These are phyloP conservation scores for Lasiodiplodia sp. DNA, from an alignment of 2,329 filamentous ascomycete genomes.

Conservation along the genomic window DNA sequence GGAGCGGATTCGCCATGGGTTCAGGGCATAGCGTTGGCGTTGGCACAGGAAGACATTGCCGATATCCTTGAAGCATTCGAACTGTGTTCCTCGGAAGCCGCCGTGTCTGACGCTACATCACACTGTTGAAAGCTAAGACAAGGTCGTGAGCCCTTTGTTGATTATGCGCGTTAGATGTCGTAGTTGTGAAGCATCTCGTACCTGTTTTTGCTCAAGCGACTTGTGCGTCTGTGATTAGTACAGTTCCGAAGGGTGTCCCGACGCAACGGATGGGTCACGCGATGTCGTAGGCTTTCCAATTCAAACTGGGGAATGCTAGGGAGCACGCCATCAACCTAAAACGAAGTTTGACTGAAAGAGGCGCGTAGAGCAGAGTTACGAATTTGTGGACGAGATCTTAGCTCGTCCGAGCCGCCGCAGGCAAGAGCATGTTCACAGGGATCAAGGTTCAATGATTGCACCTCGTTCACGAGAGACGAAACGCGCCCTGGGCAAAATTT, in stretches of 20 bases:
- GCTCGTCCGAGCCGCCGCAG: background rate
- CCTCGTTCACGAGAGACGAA: slow-evolving; percentile 7
- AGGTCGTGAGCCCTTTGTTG: background rate
- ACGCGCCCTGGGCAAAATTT: background rate
- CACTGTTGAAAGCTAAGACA: slow-evolving; percentile 1
- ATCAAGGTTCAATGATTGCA: background rate
- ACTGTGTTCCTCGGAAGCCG: background rate
- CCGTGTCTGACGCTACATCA: background rate
- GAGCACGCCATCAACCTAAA: slow-evolving; percentile 23
- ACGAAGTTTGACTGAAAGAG: background rate
- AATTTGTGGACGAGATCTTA: background rate
- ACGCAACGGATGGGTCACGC: background rate
- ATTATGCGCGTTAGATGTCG: background rate
- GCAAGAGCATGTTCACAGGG: background rate
- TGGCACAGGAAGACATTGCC: slow-evolving; percentile 14
- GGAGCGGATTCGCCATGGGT: background rate
- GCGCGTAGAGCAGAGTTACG: background rate
- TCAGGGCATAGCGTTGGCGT: slow-evolving; percentile 23
- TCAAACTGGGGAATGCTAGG: background rate
- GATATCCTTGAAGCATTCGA: slow-evolving; percentile 12
- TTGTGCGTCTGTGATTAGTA: background rate
- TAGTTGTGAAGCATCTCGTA: background rate
- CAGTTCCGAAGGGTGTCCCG: background rate
- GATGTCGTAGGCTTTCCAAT: background rate
- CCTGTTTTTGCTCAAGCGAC: background rate